Conservation (phyloP, 108 stramenopile genomes). For the Pseudonitzschia delicatissima region DNA sequence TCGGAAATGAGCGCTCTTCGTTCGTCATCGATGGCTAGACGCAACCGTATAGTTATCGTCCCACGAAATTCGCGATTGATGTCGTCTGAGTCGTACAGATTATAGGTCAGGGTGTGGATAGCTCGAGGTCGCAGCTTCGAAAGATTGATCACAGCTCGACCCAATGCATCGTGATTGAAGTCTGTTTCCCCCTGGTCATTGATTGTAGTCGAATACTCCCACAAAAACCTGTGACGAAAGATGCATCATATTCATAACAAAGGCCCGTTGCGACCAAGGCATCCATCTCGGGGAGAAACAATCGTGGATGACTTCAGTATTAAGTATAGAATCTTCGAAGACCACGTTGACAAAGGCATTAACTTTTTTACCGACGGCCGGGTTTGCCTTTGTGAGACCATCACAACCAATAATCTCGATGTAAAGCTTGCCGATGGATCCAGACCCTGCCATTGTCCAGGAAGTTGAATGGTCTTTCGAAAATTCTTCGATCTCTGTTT, state of each 20-base stretch:
- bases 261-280: conserved; percentile 76
- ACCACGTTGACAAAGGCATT: conserved; percentile 32
- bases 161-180: conserved; percentile 20
- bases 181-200: background rate
- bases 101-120: conserved; percentile 13
- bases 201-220: conserved; percentile 10
- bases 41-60: conserved; percentile 19
- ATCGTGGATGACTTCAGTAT: conserved; percentile 74
- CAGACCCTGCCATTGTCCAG: conserved; percentile 73
- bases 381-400: conserved; percentile 40
- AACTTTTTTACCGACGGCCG: background rate
- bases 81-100: conserved; percentile 3
- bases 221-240: conserved; percentile 2
- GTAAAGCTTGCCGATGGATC: conserved; percentile 53
- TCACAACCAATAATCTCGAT: conserved; percentile 64
- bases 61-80: background rate
- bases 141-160: conserved; percentile 23
- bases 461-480: conserved; percentile 20
- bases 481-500: conserved; percentile 41
- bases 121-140: conserved; percentile 25
- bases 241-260: conserved; percentile 56
- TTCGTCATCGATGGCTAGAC: conserved; percentile 11
- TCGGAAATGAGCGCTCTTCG: conserved; percentile 10
- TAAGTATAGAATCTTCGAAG: conserved; percentile 65
- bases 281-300: conserved; percentile 64